These are phyloP conservation scores for Ceratocystis harringtonii DNA, from an alignment of 2,329 filamentous ascomycete species.

Conservation along the genomic window DNA sequence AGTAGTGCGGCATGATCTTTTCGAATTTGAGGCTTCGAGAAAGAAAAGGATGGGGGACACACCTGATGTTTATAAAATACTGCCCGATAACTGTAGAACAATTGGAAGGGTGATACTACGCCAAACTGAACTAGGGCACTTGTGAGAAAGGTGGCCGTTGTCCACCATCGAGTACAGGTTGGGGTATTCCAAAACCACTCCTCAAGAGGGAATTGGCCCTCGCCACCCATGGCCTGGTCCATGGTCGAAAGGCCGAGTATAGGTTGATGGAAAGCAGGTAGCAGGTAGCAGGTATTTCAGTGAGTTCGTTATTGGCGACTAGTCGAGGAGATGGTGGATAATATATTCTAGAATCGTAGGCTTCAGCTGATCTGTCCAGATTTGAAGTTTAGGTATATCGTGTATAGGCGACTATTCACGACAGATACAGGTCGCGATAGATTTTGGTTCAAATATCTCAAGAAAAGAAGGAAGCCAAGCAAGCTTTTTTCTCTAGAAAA, in stretches of 20 bases:
- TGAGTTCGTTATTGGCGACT: too few relatives aligned
- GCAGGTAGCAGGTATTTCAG: neutral
- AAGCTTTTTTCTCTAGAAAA: too few relatives aligned
- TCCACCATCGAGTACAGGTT: constrained; percentile 92
- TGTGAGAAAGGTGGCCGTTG: constrained; percentile 73
- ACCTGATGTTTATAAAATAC: constrained; percentile 90
- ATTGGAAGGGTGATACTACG: constrained; percentile 80
- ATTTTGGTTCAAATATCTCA: too few relatives aligned
- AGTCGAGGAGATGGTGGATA: too few relatives aligned
- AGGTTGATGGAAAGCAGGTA: neutral
- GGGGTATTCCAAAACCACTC: constrained; percentile 99
- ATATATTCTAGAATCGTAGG: too few relatives aligned
- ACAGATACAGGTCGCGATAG: too few relatives aligned
- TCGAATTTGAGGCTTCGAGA: neutral
- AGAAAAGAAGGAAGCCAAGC: too few relatives aligned
- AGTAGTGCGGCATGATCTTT: too few relatives aligned
- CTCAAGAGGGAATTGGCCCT: constrained; percentile 63
- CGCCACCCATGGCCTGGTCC: constrained; percentile 45
- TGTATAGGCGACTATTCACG: too few relatives aligned
- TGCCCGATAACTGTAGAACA: constrained; percentile 90
- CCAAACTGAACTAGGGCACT: constrained; percentile 87
- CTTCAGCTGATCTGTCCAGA: too few relatives aligned
- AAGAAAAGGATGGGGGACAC: constrained; percentile 22
- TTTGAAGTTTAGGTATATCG: too few relatives aligned
- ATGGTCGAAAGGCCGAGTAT: constrained; percentile 24